A percentile compares a stretch with the other conserved stretches of the same genome.
phyloP scores from a whole-genome alignment of 2,329 filamentous ascomycete genomes.

The Sclerotinia glacialis region DNA sequence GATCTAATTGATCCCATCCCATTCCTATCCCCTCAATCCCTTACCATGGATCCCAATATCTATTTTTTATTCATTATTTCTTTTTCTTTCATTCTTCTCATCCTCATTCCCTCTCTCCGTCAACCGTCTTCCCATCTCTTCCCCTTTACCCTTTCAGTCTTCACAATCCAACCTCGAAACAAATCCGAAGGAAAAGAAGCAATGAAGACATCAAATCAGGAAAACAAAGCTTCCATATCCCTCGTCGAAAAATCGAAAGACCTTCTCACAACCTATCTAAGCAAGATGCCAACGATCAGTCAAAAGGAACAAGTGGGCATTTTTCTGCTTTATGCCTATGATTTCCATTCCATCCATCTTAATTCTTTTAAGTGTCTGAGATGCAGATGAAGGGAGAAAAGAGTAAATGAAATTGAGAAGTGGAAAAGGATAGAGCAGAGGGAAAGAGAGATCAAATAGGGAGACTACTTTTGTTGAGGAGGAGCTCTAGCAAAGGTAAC shows the following conservation, averaged over 20 bases:
- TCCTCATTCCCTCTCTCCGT: not conserved
- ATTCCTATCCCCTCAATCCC: not conserved
- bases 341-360: not conserved
- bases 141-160: not conserved
- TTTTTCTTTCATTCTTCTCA: not conserved
- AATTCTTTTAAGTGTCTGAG: constrained; percentile 1
- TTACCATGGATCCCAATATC: constrained; percentile 8
- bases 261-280: constrained; percentile 23
- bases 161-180: not conserved
- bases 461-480: constrained; percentile 25
- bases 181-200: not conserved
- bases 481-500: constrained; percentile 48
- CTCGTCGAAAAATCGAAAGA: constrained; percentile 10
- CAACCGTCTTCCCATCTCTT: too few species aligned
- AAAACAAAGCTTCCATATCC: not conserved
- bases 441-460: constrained; percentile 11
- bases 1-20: not conserved
- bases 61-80: not conserved
- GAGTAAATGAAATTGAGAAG: not conserved
- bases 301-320: not conserved
- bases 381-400: not conserved
- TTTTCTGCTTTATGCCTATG: not conserved
- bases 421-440: not conserved
- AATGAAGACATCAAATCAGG: constrained; percentile 2
- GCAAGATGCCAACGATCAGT: constrained; percentile 21